Evolutionary conservation across 495 filamentous ascomycete genomes (phyloP).

Genomic region (Tuber indicum): DNA sequence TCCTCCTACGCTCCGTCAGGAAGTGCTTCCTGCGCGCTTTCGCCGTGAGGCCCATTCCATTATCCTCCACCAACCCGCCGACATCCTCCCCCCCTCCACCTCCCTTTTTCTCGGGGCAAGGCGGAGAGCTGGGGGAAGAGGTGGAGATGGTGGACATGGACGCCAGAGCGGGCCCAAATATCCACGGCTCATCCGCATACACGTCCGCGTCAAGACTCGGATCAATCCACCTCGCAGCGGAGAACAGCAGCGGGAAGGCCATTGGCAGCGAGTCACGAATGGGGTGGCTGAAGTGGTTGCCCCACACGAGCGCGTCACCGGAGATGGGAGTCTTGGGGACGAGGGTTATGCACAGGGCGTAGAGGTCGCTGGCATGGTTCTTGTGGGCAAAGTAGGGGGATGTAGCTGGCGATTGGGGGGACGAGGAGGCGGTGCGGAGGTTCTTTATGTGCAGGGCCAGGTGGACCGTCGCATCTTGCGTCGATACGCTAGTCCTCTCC

Average conservation of each 20-base stretch:
- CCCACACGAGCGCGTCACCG: conserved; percentile 72
- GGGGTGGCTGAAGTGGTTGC: conserved; percentile 86
- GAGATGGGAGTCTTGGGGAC: conserved; percentile 54
- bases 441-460: conserved; percentile 30
- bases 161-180: conserved; percentile 70
- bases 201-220: conserved; percentile 80
- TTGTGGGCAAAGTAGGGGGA: conserved; percentile 64
- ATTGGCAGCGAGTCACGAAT: conserved; percentile 80
- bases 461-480: conserved; percentile 37
- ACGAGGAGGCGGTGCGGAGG: conserved; percentile 12
- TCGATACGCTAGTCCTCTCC: conserved; percentile 53
- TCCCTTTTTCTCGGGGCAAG: not conserved
- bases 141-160: conserved; percentile 62
- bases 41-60: conserved; percentile 38
- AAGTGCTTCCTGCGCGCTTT: conserved; percentile 61
- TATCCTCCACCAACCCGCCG: conserved; percentile 48
- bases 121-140: not conserved
- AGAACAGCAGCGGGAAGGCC: conserved; percentile 73
- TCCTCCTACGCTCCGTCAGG: conserved; percentile 49
- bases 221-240: conserved; percentile 81
- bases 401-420: conserved; percentile 20
- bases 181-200: conserved; percentile 75
- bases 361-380: conserved; percentile 65
- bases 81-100: conserved; percentile 51
- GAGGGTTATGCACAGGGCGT: conserved; percentile 72